Base-by-base conservation (phyloP, 441 rosid species). In the Metrosideros polymorpha region DNA sequence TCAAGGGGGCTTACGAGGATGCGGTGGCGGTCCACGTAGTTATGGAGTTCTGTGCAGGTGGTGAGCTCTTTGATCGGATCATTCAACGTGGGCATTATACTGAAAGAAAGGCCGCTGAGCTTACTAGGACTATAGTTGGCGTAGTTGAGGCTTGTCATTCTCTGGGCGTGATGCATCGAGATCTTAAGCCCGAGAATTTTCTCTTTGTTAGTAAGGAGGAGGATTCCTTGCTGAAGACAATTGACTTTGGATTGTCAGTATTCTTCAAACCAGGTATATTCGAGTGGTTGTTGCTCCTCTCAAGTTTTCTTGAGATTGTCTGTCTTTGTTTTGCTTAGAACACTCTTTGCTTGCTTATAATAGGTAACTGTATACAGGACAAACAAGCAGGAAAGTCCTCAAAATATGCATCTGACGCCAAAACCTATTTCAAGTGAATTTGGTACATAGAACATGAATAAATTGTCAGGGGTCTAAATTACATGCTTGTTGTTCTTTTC, bases 141-240 rank as follows among this genome's bases (percentile, higher is more conserved):
- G 99, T 97, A 85, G 91, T 97, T 35, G 98, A 97, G 91, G 92
- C 99, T 82, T 97, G 99, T 85, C 99, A 97, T 90, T 97, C 99
- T 83, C 90, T 96, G 75, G 94, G 99, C 42, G 99, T 97, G 52
- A 96, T 97, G 98, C 99, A 97, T 90, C 93, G 99, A 12, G 99
- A 97, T 88, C 99, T 97, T 57, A 97, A 97, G 90, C 99, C 99
- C 1, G 99, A 97, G 91, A 97, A 97, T 88, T 96, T 97, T 88
- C 95, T 97, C 14, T 94, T 97, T 90, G 94, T 96, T 53, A 89
- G 91, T 85, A 90, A 90, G 54, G 90, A 94, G 76, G 99, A 97
- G 92, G 98, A 97, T 85, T 94, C 99, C 7, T 93, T 93, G 84
- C 93, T 97, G 83, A 97, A 97, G 90, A 94, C 99, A 27, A 97